Evolutionary conservation across 768 basidiomycete genomes (phyloP).

Genomic region (Mycena chlorophos): DNA sequence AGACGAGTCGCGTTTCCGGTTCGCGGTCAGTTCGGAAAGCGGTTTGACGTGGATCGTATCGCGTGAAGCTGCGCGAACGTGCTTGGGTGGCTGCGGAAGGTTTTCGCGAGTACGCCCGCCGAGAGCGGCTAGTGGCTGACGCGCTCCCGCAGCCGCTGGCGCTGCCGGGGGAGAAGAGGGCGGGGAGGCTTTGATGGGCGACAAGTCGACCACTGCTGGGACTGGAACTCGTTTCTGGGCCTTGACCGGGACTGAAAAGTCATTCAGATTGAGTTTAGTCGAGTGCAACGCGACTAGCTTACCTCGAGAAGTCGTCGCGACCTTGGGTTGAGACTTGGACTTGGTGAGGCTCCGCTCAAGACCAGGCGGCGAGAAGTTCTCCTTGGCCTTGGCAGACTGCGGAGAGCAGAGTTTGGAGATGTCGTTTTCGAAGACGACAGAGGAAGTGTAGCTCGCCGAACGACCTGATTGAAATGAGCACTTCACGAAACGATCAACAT

Average conservation of each 20-base stretch:
- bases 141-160: slow-evolving; percentile 43
- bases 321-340: slow-evolving; percentile 48
- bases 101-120: slow-evolving; percentile 28
- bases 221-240: slow-evolving; percentile 40
- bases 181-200: slow-evolving; percentile 58
- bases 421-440: slow-evolving; percentile 54
- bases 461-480: slow-evolving; percentile 36
- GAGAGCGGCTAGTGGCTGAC: slow-evolving; percentile 36
- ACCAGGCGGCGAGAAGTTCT: slow-evolving; percentile 38
- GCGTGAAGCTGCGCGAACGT: slow-evolving; percentile 19
- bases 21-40: slow-evolving; percentile 42
- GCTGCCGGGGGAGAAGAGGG: slow-evolving; percentile 37
- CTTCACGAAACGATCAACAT: not conserved
- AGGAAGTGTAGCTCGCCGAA: slow-evolving; percentile 48
- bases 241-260: slow-evolving; percentile 26
- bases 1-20: slow-evolving; percentile 43
- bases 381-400: slow-evolving; percentile 31
- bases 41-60: slow-evolving; percentile 32
- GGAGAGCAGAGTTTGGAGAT: slow-evolving; percentile 40
- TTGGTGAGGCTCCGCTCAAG: slow-evolving; percentile 33
- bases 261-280: not conserved
- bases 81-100: slow-evolving; percentile 22
- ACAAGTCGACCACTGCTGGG: slow-evolving; percentile 40
- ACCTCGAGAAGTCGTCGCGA: slow-evolving; percentile 37
- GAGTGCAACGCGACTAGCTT: slow-evolving; percentile 18